A percentile compares a stretch with the other conserved stretches of the same genome.
These are phyloP conservation scores for Xerocomellus intermedius DNA, from an alignment of 768 basidiomycete genomes.

Conservation along the genomic window DNA sequence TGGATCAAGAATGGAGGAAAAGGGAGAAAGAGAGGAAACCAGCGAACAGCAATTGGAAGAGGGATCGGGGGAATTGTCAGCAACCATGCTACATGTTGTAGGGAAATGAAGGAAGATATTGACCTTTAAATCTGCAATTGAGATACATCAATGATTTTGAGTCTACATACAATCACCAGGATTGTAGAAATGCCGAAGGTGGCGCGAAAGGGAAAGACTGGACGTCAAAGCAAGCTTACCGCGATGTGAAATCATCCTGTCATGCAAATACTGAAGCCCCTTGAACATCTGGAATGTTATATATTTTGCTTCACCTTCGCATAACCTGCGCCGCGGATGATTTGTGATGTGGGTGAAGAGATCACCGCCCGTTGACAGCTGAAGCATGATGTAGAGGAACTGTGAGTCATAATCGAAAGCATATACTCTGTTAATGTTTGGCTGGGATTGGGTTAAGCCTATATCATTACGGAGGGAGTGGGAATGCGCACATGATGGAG, in stretches of 20 bases:
- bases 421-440: conserved; percentile 78
- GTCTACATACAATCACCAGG: not conserved
- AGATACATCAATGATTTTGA: not conserved
- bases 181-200: not conserved
- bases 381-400: conserved; percentile 81
- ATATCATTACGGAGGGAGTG: not conserved
- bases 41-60: not conserved
- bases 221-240: conserved; percentile 41
- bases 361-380: conserved; percentile 83
- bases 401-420: conserved; percentile 61
- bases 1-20: not conserved
- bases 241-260: conserved; percentile 72
- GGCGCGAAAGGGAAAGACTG: not conserved
- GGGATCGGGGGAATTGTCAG: not conserved
- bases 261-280: conserved; percentile 69
- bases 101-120: not conserved
- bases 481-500: conserved; percentile 60
- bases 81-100: not conserved
- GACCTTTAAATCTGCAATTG: conserved; percentile 63
- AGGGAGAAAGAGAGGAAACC: not conserved
- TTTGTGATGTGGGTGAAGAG: conserved; percentile 83
- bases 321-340: conserved; percentile 53
- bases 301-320: conserved; percentile 82
- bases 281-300: conserved; percentile 78
- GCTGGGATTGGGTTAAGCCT: conserved; percentile 39